Base-by-base conservation (phyloP, 805 yeast genomes). In the Candida boleticola region DNA sequence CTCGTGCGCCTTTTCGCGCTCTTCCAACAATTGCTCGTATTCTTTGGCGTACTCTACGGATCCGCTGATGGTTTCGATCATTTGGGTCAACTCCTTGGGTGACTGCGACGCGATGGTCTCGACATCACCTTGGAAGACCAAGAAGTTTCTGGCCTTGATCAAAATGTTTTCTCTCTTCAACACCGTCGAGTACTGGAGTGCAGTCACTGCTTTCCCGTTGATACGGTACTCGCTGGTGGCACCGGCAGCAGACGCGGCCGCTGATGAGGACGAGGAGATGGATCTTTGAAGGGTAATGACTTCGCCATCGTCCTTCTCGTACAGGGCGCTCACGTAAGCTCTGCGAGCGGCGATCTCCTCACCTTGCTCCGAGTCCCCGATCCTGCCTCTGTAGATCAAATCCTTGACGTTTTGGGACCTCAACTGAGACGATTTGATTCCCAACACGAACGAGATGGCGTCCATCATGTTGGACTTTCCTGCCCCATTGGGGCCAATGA, bases 401-500 rank as follows among this genome's bases (percentile, higher is more conserved):
- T 92, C 97, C 38, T 75, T 78, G 54, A 89, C 61, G 42, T 79
- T 77, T 10, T 74, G 68, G 1, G 97, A 87, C 52, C 99, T 76
- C 44, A 93, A 70, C 43, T 86, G 90, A 14, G 73, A 65, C 17
- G 89, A 77, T 51, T 84, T 72, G 37, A 92, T 81, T 20, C 99
- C 99, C 29, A 93, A 73, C 6, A 92, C 98, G 61, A 93, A 93
- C 17, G 97, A 84, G 36, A 93, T 85, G 27, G 99, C 97, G 60
- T 93, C 99, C 85, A 93, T 90, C 81, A 93, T 85, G 58, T 93
- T 93, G 32, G 96, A 86, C 66, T 93, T 93, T 5, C 99, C 99
- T 0, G 97, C 85, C 26, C 99, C 99, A 72, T 93, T 93, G n/a
- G 98, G 98, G 1, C 99, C 99, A 44, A 93, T 86, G 47, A 93